Base-by-base conservation (phyloP, 2,329 filamentous ascomycete genomes). In the Botrytis tulipae region DNA sequence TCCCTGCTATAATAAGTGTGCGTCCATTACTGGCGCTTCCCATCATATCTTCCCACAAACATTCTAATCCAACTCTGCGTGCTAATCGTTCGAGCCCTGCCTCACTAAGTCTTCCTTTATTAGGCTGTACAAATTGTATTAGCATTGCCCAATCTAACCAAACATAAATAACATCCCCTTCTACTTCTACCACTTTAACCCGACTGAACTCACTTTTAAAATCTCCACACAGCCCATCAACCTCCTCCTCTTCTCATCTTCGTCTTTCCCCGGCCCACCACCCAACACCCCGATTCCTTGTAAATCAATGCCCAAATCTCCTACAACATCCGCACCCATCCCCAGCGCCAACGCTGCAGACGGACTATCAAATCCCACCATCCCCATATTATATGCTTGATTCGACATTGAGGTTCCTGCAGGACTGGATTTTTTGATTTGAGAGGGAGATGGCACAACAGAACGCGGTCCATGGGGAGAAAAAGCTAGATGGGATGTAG, bases 71-170 rank as follows among this genome's bases (percentile, higher is more conserved):
- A 71, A 91, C 86, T 72, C 89, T 86, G 78, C 88, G 87, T 14
- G 90, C 91, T 44, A 95, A 83, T 71, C 92, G 86, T 80, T 92
- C 90, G n/a, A 96, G 85, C 3, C 92, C 92, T 44, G 92, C 89
- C 78, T 93, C 91, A 77, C 92, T 93, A 54, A 95, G 89, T 59
- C 90, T 84, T 6, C 91, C 91, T 75, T 88, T 88, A 77, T 82
- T 81, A 20, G 75, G 77, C 77, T 83, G 76, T 80, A 80, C 63
- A 12, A 44, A 54, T 57, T 2, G 62, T 35, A 73, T 74, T 57
- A 76, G 73, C 32, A 66, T 54, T 29, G 79, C 81, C 73, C 82
- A 79, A 72, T 78, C 32, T 42, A 44, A 48, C 42, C 37, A 57
- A 29, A 2, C 32, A 20, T 3, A 42, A 51, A 32, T 16, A 46